Evolutionary conservation across 2,329 filamentous ascomycete genomes (phyloP).

Genomic region (Aspergillus pseudonomiae): DNA sequence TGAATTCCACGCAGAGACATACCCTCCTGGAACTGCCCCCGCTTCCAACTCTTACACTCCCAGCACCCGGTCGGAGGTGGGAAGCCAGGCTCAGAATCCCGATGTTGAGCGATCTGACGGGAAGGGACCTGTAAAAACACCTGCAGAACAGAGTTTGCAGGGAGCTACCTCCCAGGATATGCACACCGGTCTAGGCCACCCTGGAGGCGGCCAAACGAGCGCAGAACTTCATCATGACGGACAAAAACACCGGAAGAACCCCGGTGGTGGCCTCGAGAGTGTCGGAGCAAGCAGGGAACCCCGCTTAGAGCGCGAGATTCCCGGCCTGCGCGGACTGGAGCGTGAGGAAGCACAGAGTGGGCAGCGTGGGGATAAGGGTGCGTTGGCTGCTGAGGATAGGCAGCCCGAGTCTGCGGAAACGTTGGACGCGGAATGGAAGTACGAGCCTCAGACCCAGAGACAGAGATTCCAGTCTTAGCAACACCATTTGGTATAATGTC

Average conservation of each 20-base stretch:
- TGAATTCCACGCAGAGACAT: conserved; percentile 65
- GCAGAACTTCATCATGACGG: conserved; percentile 53
- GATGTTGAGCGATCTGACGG: conserved; percentile 43
- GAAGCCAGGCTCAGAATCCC: conserved; percentile 46
- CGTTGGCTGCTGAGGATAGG: conserved; percentile 34
- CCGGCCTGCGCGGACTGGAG: conserved; percentile 34
- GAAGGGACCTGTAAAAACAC: conserved; percentile 45
- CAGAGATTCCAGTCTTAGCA: conserved; percentile 13
- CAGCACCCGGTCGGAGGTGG: conserved; percentile 41
- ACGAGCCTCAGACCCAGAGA: conserved; percentile 31
- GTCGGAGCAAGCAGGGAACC: conserved; percentile 39
- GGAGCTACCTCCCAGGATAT: conserved; percentile 59
- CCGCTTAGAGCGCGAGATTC: conserved; percentile 25
- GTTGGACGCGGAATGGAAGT: conserved; percentile 28
- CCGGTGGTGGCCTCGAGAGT: conserved; percentile 48
- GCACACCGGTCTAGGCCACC: conserved; percentile 57
- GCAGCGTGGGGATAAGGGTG: conserved; percentile 31
- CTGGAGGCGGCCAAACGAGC: conserved; percentile 52
- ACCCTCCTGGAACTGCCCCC: conserved; percentile 67
- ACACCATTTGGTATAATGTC: background rate
- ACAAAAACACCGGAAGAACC: conserved; percentile 44
- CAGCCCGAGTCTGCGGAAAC: conserved; percentile 35
- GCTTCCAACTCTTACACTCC: conserved; percentile 51
- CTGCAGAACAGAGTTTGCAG: conserved; percentile 50
- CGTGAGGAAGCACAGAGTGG: conserved; percentile 27